Evolutionary conservation across 768 basidiomycete genomes (phyloP).

Genomic region (Leccinellum luteum): DNA sequence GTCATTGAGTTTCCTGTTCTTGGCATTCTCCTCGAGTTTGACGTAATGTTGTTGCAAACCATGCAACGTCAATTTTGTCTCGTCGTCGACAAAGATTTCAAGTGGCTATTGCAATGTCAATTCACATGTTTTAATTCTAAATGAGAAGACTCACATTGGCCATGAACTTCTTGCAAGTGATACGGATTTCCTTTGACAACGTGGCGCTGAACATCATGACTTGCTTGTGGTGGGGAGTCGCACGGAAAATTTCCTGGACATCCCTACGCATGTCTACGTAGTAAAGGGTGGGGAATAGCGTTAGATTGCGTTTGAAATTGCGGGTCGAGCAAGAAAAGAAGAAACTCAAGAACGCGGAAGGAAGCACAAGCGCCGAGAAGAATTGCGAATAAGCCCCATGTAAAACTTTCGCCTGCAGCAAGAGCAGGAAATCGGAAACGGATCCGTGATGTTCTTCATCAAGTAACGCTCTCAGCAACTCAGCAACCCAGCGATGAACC

Average conservation of each 20-base stretch:
- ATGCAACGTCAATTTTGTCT: slow-evolving; percentile 96
- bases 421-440: slow-evolving; percentile 34
- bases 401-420: slow-evolving; percentile 21
- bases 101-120: slow-evolving; percentile 64
- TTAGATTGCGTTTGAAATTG: slow-evolving; percentile 60
- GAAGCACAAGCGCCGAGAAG: slow-evolving; percentile 12
- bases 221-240: slow-evolving; percentile 99
- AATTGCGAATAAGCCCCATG: slow-evolving; percentile 16
- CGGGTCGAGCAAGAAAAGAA: slow-evolving; percentile 48
- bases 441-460: slow-evolving; percentile 37
- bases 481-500: slow-evolving; percentile 35
- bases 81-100: slow-evolving; percentile 99
- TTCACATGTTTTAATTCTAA: not conserved
- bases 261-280: slow-evolving; percentile 98
- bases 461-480: slow-evolving; percentile 35
- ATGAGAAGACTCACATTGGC: slow-evolving; percentile 70
- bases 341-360: slow-evolving; percentile 42
- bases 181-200: slow-evolving; percentile 92
- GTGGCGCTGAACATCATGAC: slow-evolving; percentile 99
- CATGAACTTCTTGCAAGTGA: slow-evolving; percentile 99
- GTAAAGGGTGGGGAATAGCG: slow-evolving; percentile 53
- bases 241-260: slow-evolving; percentile 99
- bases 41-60: slow-evolving; percentile 99
- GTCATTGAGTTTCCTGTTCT: slow-evolving; percentile 97
- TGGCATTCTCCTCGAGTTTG: slow-evolving; percentile 90